Evolutionary conservation across 495 filamentous ascomycete genomes (phyloP).

Genomic region (Xanthoparmelia taractica): DNA sequence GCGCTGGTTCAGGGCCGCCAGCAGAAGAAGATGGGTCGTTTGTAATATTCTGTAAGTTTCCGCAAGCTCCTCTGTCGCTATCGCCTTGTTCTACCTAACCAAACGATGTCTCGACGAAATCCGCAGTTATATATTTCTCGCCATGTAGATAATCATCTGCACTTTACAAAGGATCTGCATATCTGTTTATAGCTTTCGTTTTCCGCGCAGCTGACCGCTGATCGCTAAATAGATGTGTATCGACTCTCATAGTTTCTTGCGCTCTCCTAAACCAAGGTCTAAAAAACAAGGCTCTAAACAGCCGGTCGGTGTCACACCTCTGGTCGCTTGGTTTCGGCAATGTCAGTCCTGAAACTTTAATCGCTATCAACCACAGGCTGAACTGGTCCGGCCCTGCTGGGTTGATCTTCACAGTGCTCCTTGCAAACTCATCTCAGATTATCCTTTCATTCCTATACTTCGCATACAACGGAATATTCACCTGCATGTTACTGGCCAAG

Average conservation of each 20-base stretch:
- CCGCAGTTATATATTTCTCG: too few relatives aligned
- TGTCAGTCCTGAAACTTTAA: constrained; percentile 24
- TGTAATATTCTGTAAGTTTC: constrained; percentile 22
- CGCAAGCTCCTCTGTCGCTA: too few relatives aligned
- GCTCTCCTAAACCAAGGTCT: neutral
- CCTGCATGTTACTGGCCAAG: constrained; percentile 35
- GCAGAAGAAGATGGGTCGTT: constrained; percentile 20
- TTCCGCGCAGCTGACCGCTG: too few relatives aligned
- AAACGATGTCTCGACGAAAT: too few relatives aligned
- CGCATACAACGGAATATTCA: constrained; percentile 34
- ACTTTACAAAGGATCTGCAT: too few relatives aligned
- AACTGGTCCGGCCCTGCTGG: constrained; percentile 16
- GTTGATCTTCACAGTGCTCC: constrained; percentile 26
- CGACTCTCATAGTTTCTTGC: neutral
- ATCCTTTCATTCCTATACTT: constrained; percentile 38
- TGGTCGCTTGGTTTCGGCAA: constrained; percentile 29
- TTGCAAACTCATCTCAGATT: constrained; percentile 40
- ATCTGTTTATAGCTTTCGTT: too few relatives aligned
- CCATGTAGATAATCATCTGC: too few relatives aligned
- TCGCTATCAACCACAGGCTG: constrained; percentile 15
- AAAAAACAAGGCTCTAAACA: too few relatives aligned
- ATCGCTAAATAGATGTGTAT: too few relatives aligned
- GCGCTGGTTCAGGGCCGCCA: constrained; percentile 17
- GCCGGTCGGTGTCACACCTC: constrained; percentile 26
- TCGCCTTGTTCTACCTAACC: too few relatives aligned